These are phyloP conservation scores for Cercospora sp. DNA, from an alignment of 2,329 filamentous ascomycete genomes.

Conservation along the genomic window DNA sequence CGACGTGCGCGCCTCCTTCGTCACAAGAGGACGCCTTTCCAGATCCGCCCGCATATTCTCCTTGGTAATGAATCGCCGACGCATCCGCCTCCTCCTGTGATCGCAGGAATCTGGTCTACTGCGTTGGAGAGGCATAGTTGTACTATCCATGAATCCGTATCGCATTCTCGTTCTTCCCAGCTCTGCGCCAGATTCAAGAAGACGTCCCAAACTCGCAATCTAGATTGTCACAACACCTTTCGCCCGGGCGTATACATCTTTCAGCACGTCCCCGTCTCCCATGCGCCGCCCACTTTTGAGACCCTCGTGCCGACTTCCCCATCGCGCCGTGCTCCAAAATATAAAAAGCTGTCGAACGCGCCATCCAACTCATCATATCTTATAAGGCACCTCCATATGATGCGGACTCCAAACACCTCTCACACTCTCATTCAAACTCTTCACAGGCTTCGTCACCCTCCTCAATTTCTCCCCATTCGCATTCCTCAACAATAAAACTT, in stretches of 20 bases:
- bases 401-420: conserved; percentile 66
- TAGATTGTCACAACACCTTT: not conserved
- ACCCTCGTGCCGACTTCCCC: not conserved
- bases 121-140: no score
- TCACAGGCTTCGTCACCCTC: conserved; percentile 59
- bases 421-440: conserved; percentile 63
- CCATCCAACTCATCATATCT: conserved; percentile 41
- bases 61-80: not conserved
- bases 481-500: conserved; percentile 71
- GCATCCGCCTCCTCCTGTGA: not conserved
- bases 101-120: no score
- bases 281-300: not conserved
- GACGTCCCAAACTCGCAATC: not conserved
- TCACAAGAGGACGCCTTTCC: not conserved
- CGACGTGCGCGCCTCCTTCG: not conserved
- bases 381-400: conserved; percentile 55
- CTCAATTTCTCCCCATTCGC: conserved; percentile 73
- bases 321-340: not conserved
- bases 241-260: no score
- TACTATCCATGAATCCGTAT: not conserved
- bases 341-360: no score
- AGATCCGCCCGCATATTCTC: not conserved
- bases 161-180: not conserved
- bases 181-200: not conserved
- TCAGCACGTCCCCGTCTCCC: not conserved